Base-by-base conservation (phyloP, 2,329 filamentous ascomycete genomes). In the Alternaria gansuensis region DNA sequence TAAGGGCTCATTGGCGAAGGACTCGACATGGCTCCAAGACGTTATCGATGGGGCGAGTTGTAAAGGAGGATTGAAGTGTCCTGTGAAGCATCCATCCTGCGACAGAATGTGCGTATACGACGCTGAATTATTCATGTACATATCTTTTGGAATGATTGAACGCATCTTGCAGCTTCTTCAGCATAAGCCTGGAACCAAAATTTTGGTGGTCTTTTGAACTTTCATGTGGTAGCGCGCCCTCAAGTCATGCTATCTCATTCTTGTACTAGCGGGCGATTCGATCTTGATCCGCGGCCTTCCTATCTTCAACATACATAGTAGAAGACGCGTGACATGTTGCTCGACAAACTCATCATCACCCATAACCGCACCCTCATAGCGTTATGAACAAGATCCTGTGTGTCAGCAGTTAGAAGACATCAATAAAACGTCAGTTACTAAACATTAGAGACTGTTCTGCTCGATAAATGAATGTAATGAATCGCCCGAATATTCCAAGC, bases 31-130 rank as follows among this genome's bases (percentile, higher is more conserved):
- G 13, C 11, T 33, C 31, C 17, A 33, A 29, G 11, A 29, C 29
- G 43, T n/a, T 48, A 39, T n/a, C 10, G 14, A 34, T 24, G 29
- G 23, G 23, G n/a, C 31, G 31, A 34, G 26, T 33, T 28, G 36
- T 51, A 48, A 40, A 39, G 45, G 50, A 26, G 29, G 51, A 54
- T 49, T 24, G 29, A 14, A 44, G 45, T 49, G 21, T 49, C 31
- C 14, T 17, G 23, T 10, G 21, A 28, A 9, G 7, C 8, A 36
- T 36, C 6, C 7, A 9, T 43, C 24, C 40, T 17, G 17, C 17
- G 17, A 17, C 40, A 28, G 2, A 10, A 10, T 9, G 6, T 6
- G 44, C 5, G 4, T 8, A 14, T 5, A 1, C 26, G 21, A 31
- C n/a, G 21, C 13, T 23, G 7, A 8, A 0, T n/a, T 10, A 9